Conservation (phyloP, 2,329 filamentous ascomycete genomes). For the Pseudogymnoascus sp. region DNA sequence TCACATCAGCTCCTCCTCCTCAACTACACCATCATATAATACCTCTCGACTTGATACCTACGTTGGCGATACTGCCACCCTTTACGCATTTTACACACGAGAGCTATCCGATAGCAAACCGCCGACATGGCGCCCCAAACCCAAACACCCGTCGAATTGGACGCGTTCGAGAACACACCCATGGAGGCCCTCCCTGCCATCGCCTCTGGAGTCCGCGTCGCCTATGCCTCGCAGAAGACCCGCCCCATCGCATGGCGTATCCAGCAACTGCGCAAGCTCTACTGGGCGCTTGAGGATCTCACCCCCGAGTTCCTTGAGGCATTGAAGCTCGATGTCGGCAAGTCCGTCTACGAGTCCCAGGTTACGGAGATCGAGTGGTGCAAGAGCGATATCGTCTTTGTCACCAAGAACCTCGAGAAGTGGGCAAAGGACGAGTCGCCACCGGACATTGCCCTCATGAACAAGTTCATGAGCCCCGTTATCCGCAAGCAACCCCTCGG, state of each 20-base stretch:
- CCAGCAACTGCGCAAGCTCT: slow-evolving; percentile 83
- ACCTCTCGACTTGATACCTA: background rate
- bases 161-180: slow-evolving; percentile 51
- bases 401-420: slow-evolving; percentile 67
- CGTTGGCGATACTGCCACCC: background rate
- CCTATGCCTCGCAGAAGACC: slow-evolving; percentile 75
- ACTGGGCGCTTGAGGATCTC: slow-evolving; percentile 84
- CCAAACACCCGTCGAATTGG: background rate
- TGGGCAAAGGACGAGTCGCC: slow-evolving; percentile 79
- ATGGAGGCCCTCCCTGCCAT: slow-evolving; percentile 57
- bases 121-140: background rate
- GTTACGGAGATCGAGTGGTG: slow-evolving; percentile 70
- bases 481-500: slow-evolving; percentile 86
- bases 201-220: slow-evolving; percentile 52
- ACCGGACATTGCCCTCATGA: slow-evolving; percentile 59
- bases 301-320: slow-evolving; percentile 65
- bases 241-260: slow-evolving; percentile 75
- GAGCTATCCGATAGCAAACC: background rate
- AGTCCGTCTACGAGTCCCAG: slow-evolving; percentile 66
- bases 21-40: background rate
- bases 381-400: slow-evolving; percentile 73
- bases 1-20: background rate
- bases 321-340: slow-evolving; percentile 68
- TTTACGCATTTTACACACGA: background rate
- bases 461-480: slow-evolving; percentile 61